phyloP scores from a whole-genome alignment of 768 basidiomycete species.

The Lentinula edodes region DNA sequence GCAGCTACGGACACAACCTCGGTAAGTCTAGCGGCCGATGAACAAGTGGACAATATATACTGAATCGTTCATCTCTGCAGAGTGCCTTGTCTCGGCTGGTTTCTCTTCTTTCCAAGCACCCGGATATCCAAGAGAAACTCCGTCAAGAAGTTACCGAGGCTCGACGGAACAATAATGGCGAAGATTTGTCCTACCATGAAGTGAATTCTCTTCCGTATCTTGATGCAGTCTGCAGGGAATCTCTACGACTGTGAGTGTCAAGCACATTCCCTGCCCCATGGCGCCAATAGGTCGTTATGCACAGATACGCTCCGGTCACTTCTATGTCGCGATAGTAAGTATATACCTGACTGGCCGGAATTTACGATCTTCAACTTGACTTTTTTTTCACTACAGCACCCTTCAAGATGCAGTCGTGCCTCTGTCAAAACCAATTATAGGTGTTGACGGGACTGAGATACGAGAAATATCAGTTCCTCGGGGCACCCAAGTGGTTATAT shows the following conservation, averaged over 20 bases:
- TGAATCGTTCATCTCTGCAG: neutral
- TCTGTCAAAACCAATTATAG: slow-evolving; percentile 25
- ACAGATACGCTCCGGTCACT: slow-evolving; percentile 22
- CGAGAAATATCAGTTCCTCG: slow-evolving; percentile 21
- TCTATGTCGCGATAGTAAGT: slow-evolving; percentile 18
- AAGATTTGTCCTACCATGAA: slow-evolving; percentile 29
- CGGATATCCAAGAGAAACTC: slow-evolving; percentile 31
- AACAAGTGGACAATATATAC: too few species aligned
- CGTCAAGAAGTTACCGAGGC: slow-evolving; percentile 29
- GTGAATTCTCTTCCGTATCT: slow-evolving; percentile 31
- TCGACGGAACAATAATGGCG: slow-evolving; percentile 11
- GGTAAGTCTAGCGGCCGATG: neutral
- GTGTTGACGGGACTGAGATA: slow-evolving; percentile 20
- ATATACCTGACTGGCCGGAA: neutral
- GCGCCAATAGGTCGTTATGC: neutral
- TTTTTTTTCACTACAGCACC: slow-evolving; percentile 15
- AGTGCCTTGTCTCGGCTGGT: slow-evolving; percentile 28
- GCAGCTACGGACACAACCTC: slow-evolving; percentile 40
- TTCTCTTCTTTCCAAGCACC: slow-evolving; percentile 25
- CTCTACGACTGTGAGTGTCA: slow-evolving; percentile 27
- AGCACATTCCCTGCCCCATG: too few species aligned
- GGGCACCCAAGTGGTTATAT: slow-evolving; percentile 19
- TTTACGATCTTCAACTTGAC: neutral
- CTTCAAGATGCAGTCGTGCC: slow-evolving; percentile 27
- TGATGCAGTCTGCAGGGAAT: slow-evolving; percentile 35